These are phyloP conservation scores for Clavulina sp. DNA, from an alignment of 768 basidiomycete genomes.

Conservation along the genomic window DNA sequence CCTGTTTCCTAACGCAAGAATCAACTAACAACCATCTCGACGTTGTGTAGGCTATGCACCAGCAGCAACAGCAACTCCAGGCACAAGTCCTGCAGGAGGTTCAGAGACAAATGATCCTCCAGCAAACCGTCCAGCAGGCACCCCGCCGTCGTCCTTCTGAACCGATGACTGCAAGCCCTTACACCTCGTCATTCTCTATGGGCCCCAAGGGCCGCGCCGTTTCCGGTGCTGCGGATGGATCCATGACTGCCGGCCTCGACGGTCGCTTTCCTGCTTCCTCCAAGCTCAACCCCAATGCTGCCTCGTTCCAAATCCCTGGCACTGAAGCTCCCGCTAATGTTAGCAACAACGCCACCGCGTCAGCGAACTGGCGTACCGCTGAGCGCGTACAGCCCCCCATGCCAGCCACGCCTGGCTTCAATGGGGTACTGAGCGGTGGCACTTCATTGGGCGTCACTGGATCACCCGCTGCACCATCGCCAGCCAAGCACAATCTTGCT, in stretches of 20 bases:
- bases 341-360: not conserved
- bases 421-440: constrained; percentile 55
- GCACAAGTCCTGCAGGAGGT: constrained; percentile 10
- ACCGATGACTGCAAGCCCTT: constrained; percentile 61
- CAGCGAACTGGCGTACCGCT: constrained; percentile 17
- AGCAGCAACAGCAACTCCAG: constrained; percentile 29
- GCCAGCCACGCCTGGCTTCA: constrained; percentile 40
- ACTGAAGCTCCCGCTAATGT: not conserved
- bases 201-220: constrained; percentile 38
- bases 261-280: constrained; percentile 34
- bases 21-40: constrained; percentile 8
- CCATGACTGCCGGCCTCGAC: constrained; percentile 66
- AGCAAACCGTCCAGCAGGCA: constrained; percentile 25
- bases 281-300: constrained; percentile 24
- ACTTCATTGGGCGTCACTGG: constrained; percentile 42
- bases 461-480: constrained; percentile 10
- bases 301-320: constrained; percentile 10
- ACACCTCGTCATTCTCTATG: constrained; percentile 44
- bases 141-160: constrained; percentile 38
- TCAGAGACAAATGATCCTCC: constrained; percentile 9
- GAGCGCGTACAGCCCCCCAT: constrained; percentile 14
- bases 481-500: constrained; percentile 12
- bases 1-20: constrained; percentile 16
- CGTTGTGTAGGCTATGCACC: constrained; percentile 31
- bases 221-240: constrained; percentile 14